Base-by-base conservation (phyloP, 2,329 filamentous ascomycete species). In the Stachybotrys elegans region DNA sequence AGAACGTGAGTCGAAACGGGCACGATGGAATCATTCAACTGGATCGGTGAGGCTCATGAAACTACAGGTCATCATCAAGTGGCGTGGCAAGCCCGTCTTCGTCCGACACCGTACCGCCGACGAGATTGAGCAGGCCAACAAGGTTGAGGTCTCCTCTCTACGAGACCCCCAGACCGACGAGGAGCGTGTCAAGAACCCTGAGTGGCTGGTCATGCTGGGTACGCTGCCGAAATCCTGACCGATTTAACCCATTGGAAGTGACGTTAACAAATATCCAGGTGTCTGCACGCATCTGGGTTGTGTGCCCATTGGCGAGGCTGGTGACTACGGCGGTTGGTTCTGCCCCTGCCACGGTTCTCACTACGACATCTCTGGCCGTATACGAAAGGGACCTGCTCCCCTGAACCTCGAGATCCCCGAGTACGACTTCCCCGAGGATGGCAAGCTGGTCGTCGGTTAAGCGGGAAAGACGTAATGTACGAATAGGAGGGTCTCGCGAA, bases 291-390 rank as follows among this genome's bases (percentile, higher is more conserved):
- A 98, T 74, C 78, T 98, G 66, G 93, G 93, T 74, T 98, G 93
- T 81, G 93, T 98, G 58, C 93, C 93, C 66, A 98, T 98, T 62
- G 93, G 94, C 63, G 93, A 98, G 78, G 89, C 93, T 54, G 93
- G 93, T 69, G 94, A 98, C 73, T 98, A 78, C 63, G 93, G 93
- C 68, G 93, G 93, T 66, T 98, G 93, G 93, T 98, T 98, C 86
- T 98, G 93, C 79, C 93, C 93, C 55, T 98, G 93, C 87, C 93
- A 98, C 82, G 93, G 93, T 71, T 96, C 91, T 58, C 93, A 98
- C 80, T 98, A 98, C 83, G 93, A 98, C 70, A 97, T 98, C 70
- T 97, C 91, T 53, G 93, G 93, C 69, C 90, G 93, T 73, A 88
- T 95, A 81, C 85, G 93, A 78, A 96, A 88, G 81, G 93, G 93